A percentile compares a stretch with the other conserved stretches of the same genome.
Conservation (phyloP, 371 early-diverging fungal species). For the Mucor indicus region DNA sequence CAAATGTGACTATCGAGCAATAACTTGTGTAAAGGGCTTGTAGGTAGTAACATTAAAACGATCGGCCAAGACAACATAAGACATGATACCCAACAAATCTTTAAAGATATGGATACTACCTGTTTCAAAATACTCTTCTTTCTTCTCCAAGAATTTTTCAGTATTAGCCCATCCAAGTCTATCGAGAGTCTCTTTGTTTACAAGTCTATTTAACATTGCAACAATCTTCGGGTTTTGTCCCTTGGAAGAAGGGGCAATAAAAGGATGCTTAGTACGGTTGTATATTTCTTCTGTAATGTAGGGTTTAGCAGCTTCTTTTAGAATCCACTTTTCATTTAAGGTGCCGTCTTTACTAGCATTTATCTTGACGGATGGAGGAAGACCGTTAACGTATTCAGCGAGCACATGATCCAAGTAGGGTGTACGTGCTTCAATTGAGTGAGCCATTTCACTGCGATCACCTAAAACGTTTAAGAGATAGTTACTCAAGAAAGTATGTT, state of each 20-base stretch:
- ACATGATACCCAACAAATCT: conserved; percentile 16
- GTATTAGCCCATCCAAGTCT: conserved; percentile 13
- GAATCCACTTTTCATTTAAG: conserved; percentile 24
- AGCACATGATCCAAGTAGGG: conserved; percentile 23
- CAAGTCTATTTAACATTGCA: conserved; percentile 2
- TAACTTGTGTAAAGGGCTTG: not conserved
- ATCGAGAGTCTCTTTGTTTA: conserved; percentile 13
- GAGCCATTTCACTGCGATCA: conserved; percentile 28
- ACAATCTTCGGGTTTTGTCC: not conserved
- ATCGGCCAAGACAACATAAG: conserved; percentile 12
- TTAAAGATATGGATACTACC: not conserved
- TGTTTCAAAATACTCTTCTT: conserved; percentile 1
- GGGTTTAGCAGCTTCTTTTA: conserved; percentile 24
- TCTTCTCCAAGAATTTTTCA: conserved; percentile 1
- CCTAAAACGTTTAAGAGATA: conserved; percentile 18
- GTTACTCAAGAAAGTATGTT: conserved; percentile 16
- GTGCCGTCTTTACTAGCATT: conserved; percentile 9
- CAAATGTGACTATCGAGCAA: too few relatives aligned
- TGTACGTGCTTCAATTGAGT: conserved; percentile 25
- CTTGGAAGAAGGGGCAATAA: conserved; percentile 13
- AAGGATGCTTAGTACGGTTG: conserved; percentile 24
- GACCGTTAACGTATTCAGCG: conserved; percentile 20
- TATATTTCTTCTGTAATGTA: conserved; percentile 23
- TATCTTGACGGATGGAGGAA: conserved; percentile 24
- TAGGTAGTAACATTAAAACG: conserved; percentile 16